Evolutionary conservation across 352 stramenopile genomes (phyloP), one percentile per base, ranked within the genome.

Genomic region (Globisporangium lucens): DNA sequence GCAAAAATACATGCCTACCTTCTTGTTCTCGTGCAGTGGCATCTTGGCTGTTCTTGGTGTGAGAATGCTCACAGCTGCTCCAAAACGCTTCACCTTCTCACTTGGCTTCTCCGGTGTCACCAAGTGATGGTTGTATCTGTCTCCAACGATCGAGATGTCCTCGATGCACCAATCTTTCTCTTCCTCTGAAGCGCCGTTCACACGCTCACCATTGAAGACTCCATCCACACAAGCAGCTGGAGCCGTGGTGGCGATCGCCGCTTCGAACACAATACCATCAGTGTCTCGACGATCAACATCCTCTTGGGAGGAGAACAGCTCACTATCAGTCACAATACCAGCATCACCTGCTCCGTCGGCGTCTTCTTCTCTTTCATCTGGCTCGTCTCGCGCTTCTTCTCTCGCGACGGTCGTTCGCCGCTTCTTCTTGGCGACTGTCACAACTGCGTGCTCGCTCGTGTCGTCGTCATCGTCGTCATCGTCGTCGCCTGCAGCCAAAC

Each of bases 221-320:
- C 17, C 20, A 47, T 24, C 17, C 17, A n/a, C n/a, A 30, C 20
- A 1, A 49, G 61, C 67, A 55, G 41, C 67, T 20, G 53, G 52
- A 60, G 22, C 29, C 64, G 30, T 67, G 67, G 27, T 22, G 63
- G 41, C 22, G 43, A 35, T 33, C 38, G 43, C 33, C 53, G 38
- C 35, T 55, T 41, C 20, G 41, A 20, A 70, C 53, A 76, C 61
- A 61, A 29, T 56, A 52, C 9, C 52, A 29, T 43, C 55, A 69
- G 64, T 64, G 41, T 36, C 46, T 38, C 55, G 20, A 7, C 29
- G 64, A 24, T 60, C 56, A 33, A 53, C 63, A 52, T 88, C 81
- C 66, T 89, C 75, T 43, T 87, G 79, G 10, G 82, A 89, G n/a
- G 78, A 89, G 12, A 83, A 62, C 58, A 87, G 68, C 41, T 89